A percentile compares a stretch with the other conserved stretches of the same genome.
Evolutionary conservation across 352 stramenopile species (phyloP).

Genomic region (Phytophthora sansomeana): DNA sequence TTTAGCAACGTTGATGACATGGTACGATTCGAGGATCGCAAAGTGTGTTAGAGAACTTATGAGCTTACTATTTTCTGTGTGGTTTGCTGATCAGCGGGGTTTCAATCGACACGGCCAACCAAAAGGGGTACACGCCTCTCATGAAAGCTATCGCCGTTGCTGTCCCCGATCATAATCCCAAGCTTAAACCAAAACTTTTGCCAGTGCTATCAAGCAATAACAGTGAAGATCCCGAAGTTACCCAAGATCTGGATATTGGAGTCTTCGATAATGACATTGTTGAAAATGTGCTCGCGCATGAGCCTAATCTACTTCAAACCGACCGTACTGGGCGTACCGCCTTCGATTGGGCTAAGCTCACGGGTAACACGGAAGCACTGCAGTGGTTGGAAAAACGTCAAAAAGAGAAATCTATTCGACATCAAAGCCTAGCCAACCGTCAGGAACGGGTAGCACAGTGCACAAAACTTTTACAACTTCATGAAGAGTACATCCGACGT

Average conservation of each 20-base stretch:
- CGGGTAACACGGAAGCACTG: constrained; percentile 47
- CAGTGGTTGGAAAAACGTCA: constrained; percentile 49
- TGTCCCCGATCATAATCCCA: constrained; percentile 20
- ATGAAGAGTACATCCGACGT: constrained; percentile 39
- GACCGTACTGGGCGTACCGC: constrained; percentile 66
- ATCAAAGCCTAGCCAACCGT: constrained; percentile 43
- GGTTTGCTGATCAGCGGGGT: constrained; percentile 42
- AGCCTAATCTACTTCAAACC: constrained; percentile 49
- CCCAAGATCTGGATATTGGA: neutral
- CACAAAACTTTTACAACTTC: constrained; percentile 39
- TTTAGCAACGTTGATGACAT: constrained; percentile 51
- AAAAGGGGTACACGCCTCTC: constrained; percentile 70
- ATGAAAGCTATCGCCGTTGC: constrained; percentile 79
- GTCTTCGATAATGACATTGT: constrained; percentile 67
- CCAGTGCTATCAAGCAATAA: constrained; percentile 22
- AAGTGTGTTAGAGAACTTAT: neutral
- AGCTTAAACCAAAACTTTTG: neutral
- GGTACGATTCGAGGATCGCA: constrained; percentile 28
- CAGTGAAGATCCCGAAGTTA: constrained; percentile 7
- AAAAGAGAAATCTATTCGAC: constrained; percentile 40
- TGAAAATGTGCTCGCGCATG: constrained; percentile 43
- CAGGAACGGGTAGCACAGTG: constrained; percentile 50
- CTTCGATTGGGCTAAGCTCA: constrained; percentile 71
- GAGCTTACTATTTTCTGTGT: neutral
- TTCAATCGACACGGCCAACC: constrained; percentile 61